These are phyloP conservation scores for Aphanomyces astaci DNA, from an alignment of 352 stramenopile genomes.

Conservation along the genomic window DNA sequence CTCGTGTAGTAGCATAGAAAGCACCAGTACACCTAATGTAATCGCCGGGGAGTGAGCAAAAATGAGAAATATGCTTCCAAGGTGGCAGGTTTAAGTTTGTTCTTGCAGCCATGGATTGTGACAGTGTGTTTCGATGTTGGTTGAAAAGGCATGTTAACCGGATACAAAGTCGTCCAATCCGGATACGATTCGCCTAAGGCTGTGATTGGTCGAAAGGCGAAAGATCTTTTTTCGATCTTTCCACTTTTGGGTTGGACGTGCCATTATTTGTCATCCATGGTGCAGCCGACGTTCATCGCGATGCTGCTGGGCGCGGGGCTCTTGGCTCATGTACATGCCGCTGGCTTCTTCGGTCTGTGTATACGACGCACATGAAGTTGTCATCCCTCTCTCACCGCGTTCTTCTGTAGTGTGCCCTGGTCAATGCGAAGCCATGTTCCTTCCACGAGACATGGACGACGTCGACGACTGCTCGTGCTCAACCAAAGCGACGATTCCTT, in stretches of 20 bases:
- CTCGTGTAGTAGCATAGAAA: no score
- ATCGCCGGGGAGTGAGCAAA: no score
- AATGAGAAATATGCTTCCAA: no score
- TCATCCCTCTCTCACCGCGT: neutral
- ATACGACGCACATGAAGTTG: neutral
- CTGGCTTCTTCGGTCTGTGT: slow-evolving; percentile 21
- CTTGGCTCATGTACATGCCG: neutral
- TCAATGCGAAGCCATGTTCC: slow-evolving; percentile 60
- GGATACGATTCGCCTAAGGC: no score
- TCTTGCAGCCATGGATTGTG: no score
- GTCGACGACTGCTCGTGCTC: slow-evolving; percentile 62
- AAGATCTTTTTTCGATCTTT: slow-evolving; percentile 5
- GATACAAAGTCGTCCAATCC: no score
- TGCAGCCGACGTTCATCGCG: neutral
- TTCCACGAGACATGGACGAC: slow-evolving; percentile 76
- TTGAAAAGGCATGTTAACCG: no score
- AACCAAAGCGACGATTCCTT: neutral
- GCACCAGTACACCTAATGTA: no score
- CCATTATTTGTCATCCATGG: slow-evolving; percentile 7
- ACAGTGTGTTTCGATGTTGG: no score
- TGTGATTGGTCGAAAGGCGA: no score
- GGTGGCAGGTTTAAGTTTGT: no score
- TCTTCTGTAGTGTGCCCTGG: slow-evolving; percentile 48
- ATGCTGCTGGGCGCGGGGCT: neutral
- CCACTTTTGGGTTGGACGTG: no score